Evolutionary conservation across 805 yeast species (phyloP).

Genomic region (Ogataea paradorogensis): DNA sequence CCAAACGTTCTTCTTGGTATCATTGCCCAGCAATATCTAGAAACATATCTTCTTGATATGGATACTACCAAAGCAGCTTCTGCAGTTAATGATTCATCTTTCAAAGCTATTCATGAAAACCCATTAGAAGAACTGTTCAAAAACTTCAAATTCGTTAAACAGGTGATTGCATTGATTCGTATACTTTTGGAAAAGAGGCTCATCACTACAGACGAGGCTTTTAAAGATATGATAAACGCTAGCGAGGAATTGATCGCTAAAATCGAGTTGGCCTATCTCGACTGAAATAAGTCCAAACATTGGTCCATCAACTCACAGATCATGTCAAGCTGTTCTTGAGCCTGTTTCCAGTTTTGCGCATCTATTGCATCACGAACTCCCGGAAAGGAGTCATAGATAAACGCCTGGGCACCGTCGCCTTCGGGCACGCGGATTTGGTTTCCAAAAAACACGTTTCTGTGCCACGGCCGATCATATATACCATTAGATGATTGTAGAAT

Average conservation of each 20-base stretch:
- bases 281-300: constrained; percentile 23
- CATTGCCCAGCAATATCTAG: constrained; percentile 52
- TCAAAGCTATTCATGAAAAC: constrained; percentile 19
- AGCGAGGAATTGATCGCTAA: constrained; percentile 15
- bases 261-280: constrained; percentile 1
- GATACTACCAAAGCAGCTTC: constrained; percentile 14
- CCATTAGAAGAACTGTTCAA: constrained; percentile 22
- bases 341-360: constrained; percentile 45
- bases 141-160: constrained; percentile 26
- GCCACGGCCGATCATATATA: constrained; percentile 56
- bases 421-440: constrained; percentile 60
- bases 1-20: constrained; percentile 67
- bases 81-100: constrained; percentile 16
- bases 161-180: constrained; percentile 24
- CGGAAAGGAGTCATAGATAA: constrained; percentile 70
- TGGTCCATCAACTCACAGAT: constrained; percentile 37
- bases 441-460: constrained; percentile 66
- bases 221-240: constrained; percentile 9
- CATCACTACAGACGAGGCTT: constrained; percentile 13
- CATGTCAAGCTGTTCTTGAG: constrained; percentile 50
- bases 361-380: constrained; percentile 66
- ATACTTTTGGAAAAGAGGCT: constrained; percentile 17
- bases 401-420: constrained; percentile 29
- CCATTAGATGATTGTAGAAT: constrained; percentile 46
- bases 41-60: constrained; percentile 24